Evolutionary conservation across 1,139 yeast species (phyloP).

Genomic region (Pichia sp.): DNA sequence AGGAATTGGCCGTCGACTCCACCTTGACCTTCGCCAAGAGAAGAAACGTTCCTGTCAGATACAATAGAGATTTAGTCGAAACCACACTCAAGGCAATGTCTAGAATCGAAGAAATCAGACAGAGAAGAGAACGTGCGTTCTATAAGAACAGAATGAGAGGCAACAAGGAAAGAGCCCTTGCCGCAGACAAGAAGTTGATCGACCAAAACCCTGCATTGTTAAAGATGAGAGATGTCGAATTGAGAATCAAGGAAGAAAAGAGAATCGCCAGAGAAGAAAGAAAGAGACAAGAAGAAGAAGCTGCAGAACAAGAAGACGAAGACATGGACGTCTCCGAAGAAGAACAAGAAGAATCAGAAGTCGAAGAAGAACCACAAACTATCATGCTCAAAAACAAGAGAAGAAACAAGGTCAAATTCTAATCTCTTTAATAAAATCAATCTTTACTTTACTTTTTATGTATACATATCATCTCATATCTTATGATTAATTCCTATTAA

Average conservation of each 20-base stretch:
- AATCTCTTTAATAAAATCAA: slow-evolving; percentile 7
- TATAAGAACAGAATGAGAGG: slow-evolving; percentile 99
- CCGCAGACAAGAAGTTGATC: slow-evolving; percentile 84
- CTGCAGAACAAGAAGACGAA: slow-evolving; percentile 36
- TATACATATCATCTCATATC: neutral
- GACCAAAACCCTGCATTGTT: slow-evolving; percentile 86
- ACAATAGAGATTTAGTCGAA: slow-evolving; percentile 93
- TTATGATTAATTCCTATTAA: neutral
- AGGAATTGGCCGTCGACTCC: slow-evolving; percentile 96
- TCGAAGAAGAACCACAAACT: slow-evolving; percentile 65
- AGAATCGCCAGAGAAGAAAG: slow-evolving; percentile 49
- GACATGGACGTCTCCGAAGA: slow-evolving; percentile 42
- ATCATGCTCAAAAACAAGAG: slow-evolving; percentile 73
- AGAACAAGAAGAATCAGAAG: slow-evolving; percentile 41
- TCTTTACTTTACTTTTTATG: neutral
- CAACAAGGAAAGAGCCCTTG: slow-evolving; percentile 83
- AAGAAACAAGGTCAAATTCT: slow-evolving; percentile 32
- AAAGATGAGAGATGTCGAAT: slow-evolving; percentile 90
- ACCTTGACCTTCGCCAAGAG: slow-evolving; percentile 96
- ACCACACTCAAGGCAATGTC: slow-evolving; percentile 95
- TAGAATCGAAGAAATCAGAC: slow-evolving; percentile 94
- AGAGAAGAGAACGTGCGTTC: slow-evolving; percentile 96
- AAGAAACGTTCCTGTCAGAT: slow-evolving; percentile 97
- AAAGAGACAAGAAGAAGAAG: slow-evolving; percentile 38
- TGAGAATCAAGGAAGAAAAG: slow-evolving; percentile 77